phyloP scores from a whole-genome alignment of 2,329 filamentous ascomycete species.

The Colletotrichum siamense region DNA sequence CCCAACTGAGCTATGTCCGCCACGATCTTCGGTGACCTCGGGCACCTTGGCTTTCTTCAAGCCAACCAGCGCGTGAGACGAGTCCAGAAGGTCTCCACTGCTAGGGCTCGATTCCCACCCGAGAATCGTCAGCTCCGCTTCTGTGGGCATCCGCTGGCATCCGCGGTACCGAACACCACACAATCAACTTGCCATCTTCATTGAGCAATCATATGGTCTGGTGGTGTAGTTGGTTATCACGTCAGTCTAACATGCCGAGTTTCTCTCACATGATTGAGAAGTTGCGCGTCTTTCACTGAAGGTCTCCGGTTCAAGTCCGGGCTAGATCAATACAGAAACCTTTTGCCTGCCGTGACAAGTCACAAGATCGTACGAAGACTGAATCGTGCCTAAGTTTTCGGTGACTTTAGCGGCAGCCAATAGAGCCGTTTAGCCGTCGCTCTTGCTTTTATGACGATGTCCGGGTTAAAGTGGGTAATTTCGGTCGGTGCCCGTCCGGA shows the following conservation, averaged over 20 bases:
- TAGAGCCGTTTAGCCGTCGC: not conserved
- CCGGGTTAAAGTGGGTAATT: not conserved
- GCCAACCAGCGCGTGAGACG: not conserved
- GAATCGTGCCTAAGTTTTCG: not conserved
- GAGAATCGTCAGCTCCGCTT: not conserved
- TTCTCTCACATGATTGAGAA: no score
- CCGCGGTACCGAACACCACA: not conserved
- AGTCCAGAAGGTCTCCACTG: not conserved
- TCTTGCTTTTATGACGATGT: not conserved
- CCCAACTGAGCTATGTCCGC: constrained; percentile 17
- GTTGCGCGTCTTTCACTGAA: not conserved
- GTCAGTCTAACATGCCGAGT: constrained; percentile 45
- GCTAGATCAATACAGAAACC: not conserved
- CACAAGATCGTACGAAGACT: not conserved
- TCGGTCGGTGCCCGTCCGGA: not conserved
- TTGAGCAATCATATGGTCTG: constrained; percentile 21
- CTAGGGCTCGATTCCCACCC: not conserved
- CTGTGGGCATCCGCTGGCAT: not conserved
- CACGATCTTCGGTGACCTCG: not conserved
- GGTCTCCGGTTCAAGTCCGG: constrained; percentile 14
- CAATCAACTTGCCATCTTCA: not conserved
- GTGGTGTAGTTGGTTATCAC: constrained; percentile 53
- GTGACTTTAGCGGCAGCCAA: not conserved
- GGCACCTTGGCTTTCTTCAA: not conserved
- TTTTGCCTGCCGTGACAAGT: not conserved